phyloP scores from a whole-genome alignment of 2,329 filamentous ascomycete genomes.

The Pseudogymnoascus destructans region DNA sequence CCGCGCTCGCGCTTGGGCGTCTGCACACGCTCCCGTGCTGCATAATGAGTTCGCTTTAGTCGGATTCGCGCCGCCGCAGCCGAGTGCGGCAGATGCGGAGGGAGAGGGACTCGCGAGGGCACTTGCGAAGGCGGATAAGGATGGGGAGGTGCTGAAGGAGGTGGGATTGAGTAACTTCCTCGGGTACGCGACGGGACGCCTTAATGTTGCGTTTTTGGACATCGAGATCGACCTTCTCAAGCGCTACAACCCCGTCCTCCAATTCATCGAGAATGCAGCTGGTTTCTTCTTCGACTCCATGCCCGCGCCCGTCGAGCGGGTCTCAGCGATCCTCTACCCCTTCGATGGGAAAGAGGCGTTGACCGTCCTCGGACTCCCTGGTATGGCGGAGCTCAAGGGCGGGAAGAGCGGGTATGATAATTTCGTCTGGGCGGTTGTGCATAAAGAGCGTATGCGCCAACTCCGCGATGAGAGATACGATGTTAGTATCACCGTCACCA shows the following conservation, averaged over 20 bases:
- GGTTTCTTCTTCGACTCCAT: constrained; percentile 73
- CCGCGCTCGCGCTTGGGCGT: constrained; percentile 70
- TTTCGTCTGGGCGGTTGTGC: constrained; percentile 90
- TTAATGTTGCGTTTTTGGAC: constrained; percentile 87
- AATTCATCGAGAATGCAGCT: constrained; percentile 52
- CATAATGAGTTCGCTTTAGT: constrained; percentile 76
- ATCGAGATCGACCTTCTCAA: constrained; percentile 70
- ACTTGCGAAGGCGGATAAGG: constrained; percentile 29
- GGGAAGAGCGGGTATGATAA: constrained; percentile 64
- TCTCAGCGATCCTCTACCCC: constrained; percentile 68
- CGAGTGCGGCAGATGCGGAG: constrained; percentile 34
- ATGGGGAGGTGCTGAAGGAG: constrained; percentile 60
- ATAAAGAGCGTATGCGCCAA: constrained; percentile 87
- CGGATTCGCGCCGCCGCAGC: constrained; percentile 54
- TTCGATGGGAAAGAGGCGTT: constrained; percentile 86
- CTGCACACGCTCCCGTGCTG: constrained; percentile 57
- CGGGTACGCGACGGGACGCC: constrained; percentile 78
- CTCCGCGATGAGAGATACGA: constrained; percentile 91
- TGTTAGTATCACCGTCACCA: constrained; percentile 80
- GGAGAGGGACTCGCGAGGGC: constrained; percentile 29
- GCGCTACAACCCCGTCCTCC: constrained; percentile 67
- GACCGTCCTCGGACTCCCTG: constrained; percentile 54
- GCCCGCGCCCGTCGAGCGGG: constrained; percentile 52
- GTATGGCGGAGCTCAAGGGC: constrained; percentile 43
- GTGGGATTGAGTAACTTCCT: constrained; percentile 77